Conservation (phyloP, 495 filamentous ascomycete species). For the Trichocladium antarcticum region DNA sequence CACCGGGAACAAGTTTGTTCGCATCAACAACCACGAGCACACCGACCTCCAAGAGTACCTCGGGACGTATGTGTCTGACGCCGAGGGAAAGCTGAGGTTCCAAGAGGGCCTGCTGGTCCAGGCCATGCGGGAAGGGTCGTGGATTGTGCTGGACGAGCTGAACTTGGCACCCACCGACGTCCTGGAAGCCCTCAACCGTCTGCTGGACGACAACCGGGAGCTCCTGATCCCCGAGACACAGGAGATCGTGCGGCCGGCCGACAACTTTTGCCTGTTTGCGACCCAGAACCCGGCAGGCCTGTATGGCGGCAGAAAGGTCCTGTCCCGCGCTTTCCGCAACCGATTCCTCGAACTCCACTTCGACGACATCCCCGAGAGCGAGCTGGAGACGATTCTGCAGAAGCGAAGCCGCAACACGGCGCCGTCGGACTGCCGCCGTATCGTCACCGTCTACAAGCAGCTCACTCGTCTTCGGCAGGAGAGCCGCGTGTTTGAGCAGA, state of each 20-base stretch:
- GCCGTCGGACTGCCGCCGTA: constrained; percentile 78
- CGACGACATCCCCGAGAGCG: constrained; percentile 92
- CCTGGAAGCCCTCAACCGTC: constrained; percentile 84
- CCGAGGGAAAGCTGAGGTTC: constrained; percentile 73
- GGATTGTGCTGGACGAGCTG: constrained; percentile 96
- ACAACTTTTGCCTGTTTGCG: constrained; percentile 97
- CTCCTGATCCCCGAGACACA: constrained; percentile 95
- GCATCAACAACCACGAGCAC: constrained; percentile 99
- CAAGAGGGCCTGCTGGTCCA: constrained; percentile 92
- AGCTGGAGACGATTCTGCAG: constrained; percentile 85
- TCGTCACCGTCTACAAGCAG: constrained; percentile 89
- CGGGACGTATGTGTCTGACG: constrained; percentile 79
- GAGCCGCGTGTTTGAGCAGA: constrained; percentile 86
- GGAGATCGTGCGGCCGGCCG: constrained; percentile 78
- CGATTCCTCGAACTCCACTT: constrained; percentile 96
- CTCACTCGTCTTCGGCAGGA: constrained; percentile 81
- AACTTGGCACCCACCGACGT: constrained; percentile 96
- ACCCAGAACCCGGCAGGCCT: constrained; percentile 95
- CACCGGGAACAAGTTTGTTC: constrained; percentile 90
- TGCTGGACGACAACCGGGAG: constrained; percentile 96
- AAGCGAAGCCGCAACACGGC: constrained; percentile 75
- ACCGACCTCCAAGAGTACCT: constrained; percentile 97
- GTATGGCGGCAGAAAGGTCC: constrained; percentile 85
- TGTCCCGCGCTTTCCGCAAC: constrained; percentile 92
- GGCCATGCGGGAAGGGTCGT: constrained; percentile 83